Conservation (phyloP, 768 basidiomycete genomes). For the Albatrellus ellisii region DNA sequence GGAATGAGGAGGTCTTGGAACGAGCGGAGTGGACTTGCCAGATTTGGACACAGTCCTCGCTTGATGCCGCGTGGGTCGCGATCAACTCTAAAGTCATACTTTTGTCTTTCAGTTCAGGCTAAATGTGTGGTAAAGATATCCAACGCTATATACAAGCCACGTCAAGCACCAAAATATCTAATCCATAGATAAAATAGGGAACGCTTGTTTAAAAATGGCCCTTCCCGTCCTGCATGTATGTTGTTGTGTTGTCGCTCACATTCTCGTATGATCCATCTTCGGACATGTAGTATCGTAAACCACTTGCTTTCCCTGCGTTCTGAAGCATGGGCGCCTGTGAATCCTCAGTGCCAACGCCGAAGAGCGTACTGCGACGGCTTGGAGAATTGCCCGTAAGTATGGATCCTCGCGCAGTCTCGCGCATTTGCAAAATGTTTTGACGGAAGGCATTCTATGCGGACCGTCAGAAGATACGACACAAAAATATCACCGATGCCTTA, state of each 20-base stretch:
- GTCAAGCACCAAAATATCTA: no score
- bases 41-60: no score
- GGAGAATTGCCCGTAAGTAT: slow-evolving; percentile 35
- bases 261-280: slow-evolving; percentile 28
- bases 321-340: slow-evolving; percentile 40
- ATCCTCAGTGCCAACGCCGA: slow-evolving; percentile 37
- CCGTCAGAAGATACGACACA: background rate
- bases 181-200: no score
- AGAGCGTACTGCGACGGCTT: slow-evolving; percentile 36
- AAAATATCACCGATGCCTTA: slow-evolving; percentile 14
- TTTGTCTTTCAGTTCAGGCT: no score
- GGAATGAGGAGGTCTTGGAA: no score
- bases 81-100: no score
- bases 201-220: no score
- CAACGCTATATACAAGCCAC: no score
- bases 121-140: no score
- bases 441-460: slow-evolving; percentile 55
- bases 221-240: no score
- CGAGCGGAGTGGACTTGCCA: no score
- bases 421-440: slow-evolving; percentile 70
- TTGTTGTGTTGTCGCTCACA: slow-evolving; percentile 34
- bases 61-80: no score
- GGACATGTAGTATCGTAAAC: slow-evolving; percentile 39
- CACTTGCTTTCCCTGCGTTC: slow-evolving; percentile 28
- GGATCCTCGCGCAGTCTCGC: slow-evolving; percentile 57